Percentiles rank a stretch among this genome's conserved stretches.
Evolutionary conservation across 495 filamentous ascomycete genomes (phyloP).

Genomic region (Aspergillus hancockii): DNA sequence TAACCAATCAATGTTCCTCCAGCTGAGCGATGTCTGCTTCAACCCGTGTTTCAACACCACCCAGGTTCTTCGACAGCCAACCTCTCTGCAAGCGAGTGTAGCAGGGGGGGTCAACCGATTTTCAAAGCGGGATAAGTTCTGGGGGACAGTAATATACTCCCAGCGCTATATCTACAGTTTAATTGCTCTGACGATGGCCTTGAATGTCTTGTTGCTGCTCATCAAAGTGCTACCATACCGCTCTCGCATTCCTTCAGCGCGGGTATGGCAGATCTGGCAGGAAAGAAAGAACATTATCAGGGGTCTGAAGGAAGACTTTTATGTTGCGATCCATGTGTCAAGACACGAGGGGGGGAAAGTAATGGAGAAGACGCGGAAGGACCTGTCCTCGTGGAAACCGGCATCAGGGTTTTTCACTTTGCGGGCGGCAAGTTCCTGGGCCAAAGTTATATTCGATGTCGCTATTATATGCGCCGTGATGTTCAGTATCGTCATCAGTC

Average conservation of each 20-base stretch:
- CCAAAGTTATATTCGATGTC: constrained; percentile 20
- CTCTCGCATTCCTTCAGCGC: constrained; percentile 29
- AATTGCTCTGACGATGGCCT: constrained; percentile 25
- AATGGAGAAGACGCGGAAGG: background rate
- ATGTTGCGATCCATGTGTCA: background rate
- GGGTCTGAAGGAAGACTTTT: constrained; percentile 25
- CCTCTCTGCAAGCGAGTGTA: constrained; percentile 18
- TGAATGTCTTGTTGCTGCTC: constrained; percentile 28
- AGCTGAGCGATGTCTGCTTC: constrained; percentile 30
- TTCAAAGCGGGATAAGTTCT: constrained; percentile 15
- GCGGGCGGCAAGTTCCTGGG: constrained; percentile 13
- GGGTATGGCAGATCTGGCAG: constrained; percentile 28
- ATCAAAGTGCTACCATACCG: constrained; percentile 30
- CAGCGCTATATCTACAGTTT: constrained; percentile 37
- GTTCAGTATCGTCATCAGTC: constrained; percentile 39
- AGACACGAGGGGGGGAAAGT: background rate
- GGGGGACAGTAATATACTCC: constrained; percentile 28
- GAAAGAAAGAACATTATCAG: constrained; percentile 23
- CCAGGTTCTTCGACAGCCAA: constrained; percentile 28
- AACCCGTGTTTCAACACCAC: constrained; percentile 38
- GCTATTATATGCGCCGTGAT: constrained; percentile 23
- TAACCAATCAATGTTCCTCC: constrained; percentile 22
- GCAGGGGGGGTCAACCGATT: constrained; percentile 10
- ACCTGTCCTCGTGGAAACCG: background rate
- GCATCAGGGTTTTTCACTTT: constrained; percentile 13